Evolutionary conservation across 1,139 yeast species (phyloP), one percentile per base, ranked within the genome.

Genomic region (Taphrina communis): DNA sequence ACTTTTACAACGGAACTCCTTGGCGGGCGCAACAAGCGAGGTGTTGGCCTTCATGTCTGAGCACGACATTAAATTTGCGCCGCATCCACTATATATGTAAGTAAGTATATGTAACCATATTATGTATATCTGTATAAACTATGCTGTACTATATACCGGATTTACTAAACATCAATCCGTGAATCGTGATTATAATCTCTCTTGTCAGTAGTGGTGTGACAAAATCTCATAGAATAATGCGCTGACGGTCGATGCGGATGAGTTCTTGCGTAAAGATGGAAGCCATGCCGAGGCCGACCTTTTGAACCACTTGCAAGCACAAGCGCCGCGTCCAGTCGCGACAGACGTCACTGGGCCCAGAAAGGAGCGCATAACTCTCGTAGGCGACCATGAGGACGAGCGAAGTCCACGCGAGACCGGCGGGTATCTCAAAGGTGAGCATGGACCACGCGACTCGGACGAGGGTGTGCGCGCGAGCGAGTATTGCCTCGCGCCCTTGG

Each of bases 21-120:
- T 6, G 53, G 53, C 4, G 35, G n/a, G 1, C 36, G n/a, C 19
- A n/a, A 25, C 35, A n/a, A 21, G 36, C 53, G 53, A 6, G 53
- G 53, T 21, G 53, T 50, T n/a, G 53, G 53, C 31, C 12, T 50
- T 2, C 36, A 50, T 50, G 53, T 50, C 36, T 50, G 53, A 50
- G 31, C 25, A 19, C 25, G 25, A n/a, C 11, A 9, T n/a, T 2
- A 2, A 6, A 8, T 12, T 46, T 14, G 51, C 19, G 51, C 8
- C 4, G 31, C 31, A 25, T 25, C 31, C 31, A 21, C 4, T 50
- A 11, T 50, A 21, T 7, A 25, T 21, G 12, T 50, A 25, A 8
- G 36, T 50, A 50, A 8, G 19, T 21, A 21, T 21, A n/a, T 25
- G n/a, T 2, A 9, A n/a, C n/a, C 19, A 46, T n/a, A 12, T 46